phyloP scores from a whole-genome alignment of 2,329 filamentous ascomycete species.

The Raffaelea ambrosiae region DNA sequence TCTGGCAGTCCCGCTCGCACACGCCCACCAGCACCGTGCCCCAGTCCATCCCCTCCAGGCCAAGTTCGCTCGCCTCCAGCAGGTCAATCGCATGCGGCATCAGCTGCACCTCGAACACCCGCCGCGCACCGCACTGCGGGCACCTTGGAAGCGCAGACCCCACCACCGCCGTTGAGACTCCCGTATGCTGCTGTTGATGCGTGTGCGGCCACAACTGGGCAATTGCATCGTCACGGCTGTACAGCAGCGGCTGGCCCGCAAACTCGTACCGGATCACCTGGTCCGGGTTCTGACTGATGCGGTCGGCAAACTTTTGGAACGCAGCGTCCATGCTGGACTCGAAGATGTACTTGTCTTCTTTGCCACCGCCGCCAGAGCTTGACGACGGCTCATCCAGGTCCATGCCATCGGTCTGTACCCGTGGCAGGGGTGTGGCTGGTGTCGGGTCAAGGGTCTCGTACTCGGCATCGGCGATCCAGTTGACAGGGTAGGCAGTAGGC shows the following conservation, averaged over 20 bases:
- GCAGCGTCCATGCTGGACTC: slow-evolving; percentile 67
- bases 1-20: slow-evolving; percentile 70
- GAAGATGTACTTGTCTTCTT: slow-evolving; percentile 63
- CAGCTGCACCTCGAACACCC: slow-evolving; percentile 87
- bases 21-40: slow-evolving; percentile 84
- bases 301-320: slow-evolving; percentile 74
- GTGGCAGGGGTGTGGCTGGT: slow-evolving; percentile 36
- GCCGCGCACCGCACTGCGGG: slow-evolving; percentile 60
- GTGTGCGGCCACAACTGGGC: slow-evolving; percentile 42
- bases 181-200: slow-evolving; percentile 16
- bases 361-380: slow-evolving; percentile 22
- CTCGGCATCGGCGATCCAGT: slow-evolving; percentile 79
- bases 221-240: slow-evolving; percentile 67
- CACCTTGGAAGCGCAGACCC: slow-evolving; percentile 65
- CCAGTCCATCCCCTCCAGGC: slow-evolving; percentile 92
- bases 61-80: slow-evolving; percentile 68
- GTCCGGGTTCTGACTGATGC: slow-evolving; percentile 71
- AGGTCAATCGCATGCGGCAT: slow-evolving; percentile 85
- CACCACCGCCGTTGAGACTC: slow-evolving; percentile 14
- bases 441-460: slow-evolving; percentile 73
- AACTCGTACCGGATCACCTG: slow-evolving; percentile 79
- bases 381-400: slow-evolving; percentile 16
- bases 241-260: slow-evolving; percentile 64
- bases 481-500: slow-evolving; percentile 63
- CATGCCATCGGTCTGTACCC: slow-evolving; percentile 40